Evolutionary conservation across 208 protist genomes (phyloP).

Genomic region (Crithidia fasciculata): DNA sequence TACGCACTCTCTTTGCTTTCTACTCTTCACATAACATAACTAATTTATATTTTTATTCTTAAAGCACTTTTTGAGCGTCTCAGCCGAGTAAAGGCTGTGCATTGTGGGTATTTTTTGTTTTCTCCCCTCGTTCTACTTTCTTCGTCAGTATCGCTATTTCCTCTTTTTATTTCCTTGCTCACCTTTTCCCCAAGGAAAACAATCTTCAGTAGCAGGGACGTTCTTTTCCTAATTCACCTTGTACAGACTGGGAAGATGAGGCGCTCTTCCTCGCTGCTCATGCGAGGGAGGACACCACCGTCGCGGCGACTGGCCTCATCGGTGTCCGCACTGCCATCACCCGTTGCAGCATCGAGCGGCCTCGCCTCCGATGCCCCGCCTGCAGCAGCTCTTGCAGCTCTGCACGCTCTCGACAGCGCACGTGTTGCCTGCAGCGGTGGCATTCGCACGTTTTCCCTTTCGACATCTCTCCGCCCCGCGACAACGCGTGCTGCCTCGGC

Average conservation of each 20-base stretch:
- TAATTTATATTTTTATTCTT: too few species aligned
- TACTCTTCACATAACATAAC: background rate
- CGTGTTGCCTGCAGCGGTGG: background rate
- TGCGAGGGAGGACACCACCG: conserved; percentile 15
- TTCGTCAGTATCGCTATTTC: background rate
- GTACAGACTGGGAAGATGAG: background rate
- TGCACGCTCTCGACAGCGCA: background rate
- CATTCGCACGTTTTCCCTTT: background rate
- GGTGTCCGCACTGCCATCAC: background rate
- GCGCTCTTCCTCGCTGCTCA: background rate
- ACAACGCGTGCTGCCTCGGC: background rate
- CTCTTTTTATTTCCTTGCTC: background rate
- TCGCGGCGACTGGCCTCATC: conserved; percentile 3
- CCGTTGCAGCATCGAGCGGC: background rate
- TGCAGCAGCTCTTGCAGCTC: too few species aligned
- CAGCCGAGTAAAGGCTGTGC: too few species aligned
- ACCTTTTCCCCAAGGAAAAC: too few species aligned
- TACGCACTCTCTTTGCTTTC: background rate
- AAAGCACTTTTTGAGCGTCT: too few species aligned
- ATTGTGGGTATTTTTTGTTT: too few species aligned
- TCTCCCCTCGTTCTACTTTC: too few species aligned
- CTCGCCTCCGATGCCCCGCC: background rate
- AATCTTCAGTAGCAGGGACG: too few species aligned
- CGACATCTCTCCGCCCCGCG: too few species aligned
- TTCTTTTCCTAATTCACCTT: background rate